Conservation (phyloP, 2,329 filamentous ascomycete species). For the Elsinoe ampelina region DNA sequence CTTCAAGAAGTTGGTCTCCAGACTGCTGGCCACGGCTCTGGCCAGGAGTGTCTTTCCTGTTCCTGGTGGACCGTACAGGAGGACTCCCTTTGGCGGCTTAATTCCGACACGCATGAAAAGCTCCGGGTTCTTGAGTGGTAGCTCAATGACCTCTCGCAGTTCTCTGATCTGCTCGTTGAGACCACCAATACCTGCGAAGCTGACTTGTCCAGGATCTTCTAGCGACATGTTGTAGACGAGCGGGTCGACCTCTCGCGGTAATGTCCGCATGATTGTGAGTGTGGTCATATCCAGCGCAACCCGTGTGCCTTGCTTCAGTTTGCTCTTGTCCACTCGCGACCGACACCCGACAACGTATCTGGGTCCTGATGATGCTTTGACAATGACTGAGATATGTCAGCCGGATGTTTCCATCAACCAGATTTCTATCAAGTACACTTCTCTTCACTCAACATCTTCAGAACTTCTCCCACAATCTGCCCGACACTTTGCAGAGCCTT, state of each 20-base stretch:
- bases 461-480: constrained; percentile 96
- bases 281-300: constrained; percentile 99
- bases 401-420: background rate
- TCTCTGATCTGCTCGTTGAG: constrained; percentile 98
- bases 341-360: constrained; percentile 97
- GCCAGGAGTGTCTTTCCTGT: constrained; percentile 95
- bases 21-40: constrained; percentile 85
- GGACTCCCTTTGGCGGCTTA: constrained; percentile 95
- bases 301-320: constrained; percentile 95
- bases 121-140: constrained; percentile 97
- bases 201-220: constrained; percentile 94
- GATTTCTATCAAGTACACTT: constrained; percentile 60
- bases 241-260: constrained; percentile 94
- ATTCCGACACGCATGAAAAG: constrained; percentile 94
- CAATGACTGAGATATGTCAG: constrained; percentile 60
- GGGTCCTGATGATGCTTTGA: constrained; percentile 94
- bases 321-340: constrained; percentile 94
- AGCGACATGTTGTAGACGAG: constrained; percentile 99
- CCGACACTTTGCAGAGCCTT: constrained; percentile 98
- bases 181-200: constrained; percentile 94
- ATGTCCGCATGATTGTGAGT: constrained; percentile 99
- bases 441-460: constrained; percentile 98
- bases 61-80: constrained; percentile 91
- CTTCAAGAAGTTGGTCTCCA: constrained; percentile 98
- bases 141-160: constrained; percentile 91